Conservation (phyloP, 805 yeast species). For the Citeromyces nyonsensis region DNA sequence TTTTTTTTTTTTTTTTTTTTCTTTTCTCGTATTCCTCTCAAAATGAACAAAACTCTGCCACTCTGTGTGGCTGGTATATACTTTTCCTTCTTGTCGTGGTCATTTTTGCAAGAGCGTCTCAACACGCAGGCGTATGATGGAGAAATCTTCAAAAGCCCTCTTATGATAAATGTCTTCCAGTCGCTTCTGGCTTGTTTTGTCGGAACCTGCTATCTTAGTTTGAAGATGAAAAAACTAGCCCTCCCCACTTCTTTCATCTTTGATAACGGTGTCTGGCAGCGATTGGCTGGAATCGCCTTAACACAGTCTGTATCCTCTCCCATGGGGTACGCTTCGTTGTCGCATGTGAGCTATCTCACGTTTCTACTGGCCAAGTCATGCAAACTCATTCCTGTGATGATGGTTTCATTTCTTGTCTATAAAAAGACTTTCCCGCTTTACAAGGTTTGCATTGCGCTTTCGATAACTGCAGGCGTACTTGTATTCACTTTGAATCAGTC, state of each 20-base stretch:
- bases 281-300: constrained; percentile 40
- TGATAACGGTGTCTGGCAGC: constrained; percentile 15
- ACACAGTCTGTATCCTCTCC: constrained; percentile 79
- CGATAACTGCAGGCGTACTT: constrained; percentile 76
- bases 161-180: constrained; percentile 65
- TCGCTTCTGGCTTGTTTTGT: constrained; percentile 55
- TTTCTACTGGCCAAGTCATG: constrained; percentile 84
- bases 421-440: constrained; percentile 54
- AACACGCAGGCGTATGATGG: constrained; percentile 44
- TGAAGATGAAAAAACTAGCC: constrained; percentile 14
- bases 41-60: constrained; percentile 5
- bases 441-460: constrained; percentile 63
- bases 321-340: constrained; percentile 60
- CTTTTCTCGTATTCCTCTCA: neutral
- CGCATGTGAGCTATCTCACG: constrained; percentile 77
- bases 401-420: constrained; percentile 62
- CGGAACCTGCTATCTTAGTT: constrained; percentile 43
- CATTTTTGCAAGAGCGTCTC: constrained; percentile 79
- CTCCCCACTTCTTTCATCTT: constrained; percentile 13
- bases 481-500: constrained; percentile 40
- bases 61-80: constrained; percentile 54
- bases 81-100: constrained; percentile 82
- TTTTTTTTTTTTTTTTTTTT: neutral
- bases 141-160: constrained; percentile 55
- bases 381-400: constrained; percentile 87